phyloP scores from a whole-genome alignment of 2,329 filamentous ascomycete species.

The Penicillium palitans region DNA sequence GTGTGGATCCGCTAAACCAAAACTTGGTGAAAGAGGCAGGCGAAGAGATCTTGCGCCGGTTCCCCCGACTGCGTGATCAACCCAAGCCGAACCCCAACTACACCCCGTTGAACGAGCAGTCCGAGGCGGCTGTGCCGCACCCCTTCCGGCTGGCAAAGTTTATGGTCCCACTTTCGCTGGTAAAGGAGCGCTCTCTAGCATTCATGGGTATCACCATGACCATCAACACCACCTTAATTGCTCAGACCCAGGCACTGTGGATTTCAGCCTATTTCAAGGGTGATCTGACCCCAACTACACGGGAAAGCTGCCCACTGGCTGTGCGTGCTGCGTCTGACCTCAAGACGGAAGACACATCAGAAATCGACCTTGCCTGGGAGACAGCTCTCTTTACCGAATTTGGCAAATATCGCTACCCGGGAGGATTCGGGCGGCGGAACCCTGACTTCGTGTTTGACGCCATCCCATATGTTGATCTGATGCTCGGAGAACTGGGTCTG shows the following conservation, averaged over 20 bases:
- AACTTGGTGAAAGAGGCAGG: constrained; percentile 48
- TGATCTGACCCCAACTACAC: constrained; percentile 43
- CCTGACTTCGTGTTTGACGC: constrained; percentile 73
- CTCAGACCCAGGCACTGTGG: constrained; percentile 60
- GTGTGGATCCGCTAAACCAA: constrained; percentile 34
- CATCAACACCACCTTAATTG: constrained; percentile 47
- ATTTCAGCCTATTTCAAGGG: constrained; percentile 64
- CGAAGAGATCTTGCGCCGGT: constrained; percentile 51
- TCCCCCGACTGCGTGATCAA: constrained; percentile 51
- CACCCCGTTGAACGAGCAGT: constrained; percentile 34
- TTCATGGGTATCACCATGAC: constrained; percentile 52
- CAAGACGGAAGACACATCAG: constrained; percentile 15
- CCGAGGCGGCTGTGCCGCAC: constrained; percentile 43
- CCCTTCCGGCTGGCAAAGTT: constrained; percentile 51
- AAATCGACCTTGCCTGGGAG: constrained; percentile 49
- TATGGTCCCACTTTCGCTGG: constrained; percentile 47
- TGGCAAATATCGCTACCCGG: constrained; percentile 64
- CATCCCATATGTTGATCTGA: constrained; percentile 69
- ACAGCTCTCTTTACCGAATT: constrained; percentile 67
- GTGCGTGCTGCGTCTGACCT: constrained; percentile 16
- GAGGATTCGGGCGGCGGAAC: constrained; percentile 57
- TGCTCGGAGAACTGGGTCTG: constrained; percentile 67
- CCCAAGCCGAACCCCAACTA: constrained; percentile 33
- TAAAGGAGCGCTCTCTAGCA: constrained; percentile 47
- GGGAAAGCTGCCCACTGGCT: constrained; percentile 25